These are phyloP conservation scores for Botryococcus braunii DNA, from an alignment of 163 green algal genomes.

Conservation along the genomic window DNA sequence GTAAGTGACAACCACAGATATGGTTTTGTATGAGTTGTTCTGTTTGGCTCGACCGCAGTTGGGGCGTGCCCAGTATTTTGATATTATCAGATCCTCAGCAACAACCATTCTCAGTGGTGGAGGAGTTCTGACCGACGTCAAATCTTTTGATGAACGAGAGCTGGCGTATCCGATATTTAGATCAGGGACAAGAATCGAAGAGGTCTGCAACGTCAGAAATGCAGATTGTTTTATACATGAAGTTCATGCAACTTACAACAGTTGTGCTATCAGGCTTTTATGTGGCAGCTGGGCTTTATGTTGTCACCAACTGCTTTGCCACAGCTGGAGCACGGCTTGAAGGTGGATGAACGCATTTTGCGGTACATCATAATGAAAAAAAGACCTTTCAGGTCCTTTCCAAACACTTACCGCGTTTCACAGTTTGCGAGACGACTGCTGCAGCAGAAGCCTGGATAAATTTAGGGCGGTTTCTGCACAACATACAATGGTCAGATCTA, in stretches of 20 bases:
- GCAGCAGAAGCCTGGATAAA: no score
- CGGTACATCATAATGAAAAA: slow-evolving; percentile 62
- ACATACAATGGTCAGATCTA: no score
- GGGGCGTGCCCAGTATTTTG: slow-evolving; percentile 21
- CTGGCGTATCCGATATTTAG: slow-evolving; percentile 69
- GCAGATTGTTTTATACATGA: not conserved
- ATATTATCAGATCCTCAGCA: slow-evolving; percentile 44
- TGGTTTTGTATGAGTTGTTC: slow-evolving; percentile 86
- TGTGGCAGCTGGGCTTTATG: slow-evolving; percentile 76
- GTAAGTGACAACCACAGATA: no score
- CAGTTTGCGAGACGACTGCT: slow-evolving; percentile 10
- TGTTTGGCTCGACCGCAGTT: slow-evolving; percentile 58
- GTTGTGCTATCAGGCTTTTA: slow-evolving; percentile 40
- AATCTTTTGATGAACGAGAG: slow-evolving; percentile 50
- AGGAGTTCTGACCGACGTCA: slow-evolving; percentile 49
- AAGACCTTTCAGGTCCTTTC: slow-evolving; percentile 15
- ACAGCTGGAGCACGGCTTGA: slow-evolving; percentile 57
- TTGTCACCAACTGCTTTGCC: slow-evolving; percentile 26
- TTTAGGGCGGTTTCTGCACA: no score
- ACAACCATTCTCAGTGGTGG: slow-evolving; percentile 23
- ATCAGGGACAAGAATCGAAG: slow-evolving; percentile 42
- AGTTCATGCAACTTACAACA: not conserved
- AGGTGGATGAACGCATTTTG: slow-evolving; percentile 64
- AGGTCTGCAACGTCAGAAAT: slow-evolving; percentile 35
- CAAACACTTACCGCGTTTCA: slow-evolving; percentile 27